Conservation (phyloP, 495 filamentous ascomycete species). For the Aspergillus biplanus region DNA sequence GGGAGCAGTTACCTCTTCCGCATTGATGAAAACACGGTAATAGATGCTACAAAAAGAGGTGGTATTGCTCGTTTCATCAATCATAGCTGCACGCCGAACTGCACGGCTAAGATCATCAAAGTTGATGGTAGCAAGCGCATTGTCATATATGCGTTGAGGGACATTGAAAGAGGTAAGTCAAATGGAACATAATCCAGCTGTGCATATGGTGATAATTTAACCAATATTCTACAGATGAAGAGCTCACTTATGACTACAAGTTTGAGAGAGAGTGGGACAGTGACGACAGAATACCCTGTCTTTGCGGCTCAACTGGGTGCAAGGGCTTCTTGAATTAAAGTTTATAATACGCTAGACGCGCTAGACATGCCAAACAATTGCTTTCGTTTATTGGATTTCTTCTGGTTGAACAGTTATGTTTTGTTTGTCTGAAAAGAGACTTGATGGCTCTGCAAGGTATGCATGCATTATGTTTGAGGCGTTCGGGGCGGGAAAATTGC, state of each 20-base stretch:
- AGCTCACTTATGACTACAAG: conserved; percentile 99
- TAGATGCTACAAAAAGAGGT: conserved; percentile 97
- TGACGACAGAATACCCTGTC: conserved; percentile 92
- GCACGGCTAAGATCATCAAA: conserved; percentile 99
- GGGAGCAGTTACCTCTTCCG: conserved; percentile 97
- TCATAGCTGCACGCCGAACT: conserved; percentile 97
- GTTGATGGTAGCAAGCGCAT: conserved; percentile 99
- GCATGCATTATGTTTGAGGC: conserved; percentile 13
- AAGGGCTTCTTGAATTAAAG: conserved; percentile 97
- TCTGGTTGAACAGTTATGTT: background rate
- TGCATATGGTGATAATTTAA: conserved; percentile 41
- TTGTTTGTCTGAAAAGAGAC: conserved; percentile 1
- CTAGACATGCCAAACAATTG: too few relatives aligned
- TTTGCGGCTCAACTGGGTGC: conserved; percentile 92
- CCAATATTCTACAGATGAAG: conserved; percentile 71
- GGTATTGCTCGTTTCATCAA: conserved; percentile 99
- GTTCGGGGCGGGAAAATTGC: conserved; percentile 2
- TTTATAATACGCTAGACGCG: background rate
- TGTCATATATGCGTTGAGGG: conserved; percentile 95
- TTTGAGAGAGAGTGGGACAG: conserved; percentile 96
- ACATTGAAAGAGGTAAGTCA: conserved; percentile 89
- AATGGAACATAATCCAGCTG: background rate
- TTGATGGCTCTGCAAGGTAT: conserved; percentile 2
- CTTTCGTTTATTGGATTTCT: background rate
- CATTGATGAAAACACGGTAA: conserved; percentile 96